Evolutionary conservation across 352 stramenopile species (phyloP).

Genomic region (Phytophthora idaei): DNA sequence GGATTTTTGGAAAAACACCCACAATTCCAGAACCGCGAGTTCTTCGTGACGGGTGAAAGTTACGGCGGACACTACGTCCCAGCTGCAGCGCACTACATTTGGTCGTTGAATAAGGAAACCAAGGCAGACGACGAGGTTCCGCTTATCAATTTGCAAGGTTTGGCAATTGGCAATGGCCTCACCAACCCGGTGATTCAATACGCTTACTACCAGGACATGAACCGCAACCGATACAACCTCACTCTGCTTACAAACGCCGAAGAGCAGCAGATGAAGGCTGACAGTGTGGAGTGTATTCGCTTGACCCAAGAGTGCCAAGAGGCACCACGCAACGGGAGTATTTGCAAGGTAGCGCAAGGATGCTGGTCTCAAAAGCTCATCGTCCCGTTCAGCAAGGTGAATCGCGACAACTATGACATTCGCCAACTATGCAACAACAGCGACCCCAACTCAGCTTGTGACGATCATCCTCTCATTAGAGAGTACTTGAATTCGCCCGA

Average conservation of each 20-base stretch:
- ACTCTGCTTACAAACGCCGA: slow-evolving; percentile 37
- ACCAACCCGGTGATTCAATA: slow-evolving; percentile 53
- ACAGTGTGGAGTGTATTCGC: slow-evolving; percentile 46
- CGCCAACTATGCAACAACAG: slow-evolving; percentile 37
- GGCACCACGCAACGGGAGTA: slow-evolving; percentile 22
- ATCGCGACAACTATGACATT: slow-evolving; percentile 62
- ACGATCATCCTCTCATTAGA: slow-evolving; percentile 50
- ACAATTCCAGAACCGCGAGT: slow-evolving; percentile 43
- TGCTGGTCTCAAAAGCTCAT: slow-evolving; percentile 57
- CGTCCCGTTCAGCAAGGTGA: slow-evolving; percentile 36
- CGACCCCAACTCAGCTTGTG: slow-evolving; percentile 42
- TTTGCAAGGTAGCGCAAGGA: slow-evolving; percentile 36
- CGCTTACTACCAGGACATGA: slow-evolving; percentile 56
- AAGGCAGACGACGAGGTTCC: neutral
- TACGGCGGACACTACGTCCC: slow-evolving; percentile 65
- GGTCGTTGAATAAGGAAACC: slow-evolving; percentile 36
- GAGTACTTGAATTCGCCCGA: slow-evolving; percentile 65
- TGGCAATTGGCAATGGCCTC: slow-evolving; percentile 63
- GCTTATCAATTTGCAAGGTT: slow-evolving; percentile 51
- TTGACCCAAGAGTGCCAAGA: slow-evolving; percentile 42
- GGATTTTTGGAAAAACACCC: slow-evolving; percentile 47
- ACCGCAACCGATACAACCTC: slow-evolving; percentile 62
- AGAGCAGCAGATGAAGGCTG: slow-evolving; percentile 41
- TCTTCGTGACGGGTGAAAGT: slow-evolving; percentile 59
- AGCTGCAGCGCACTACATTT: slow-evolving; percentile 49